Base-by-base conservation (phyloP, 108 stramenopile genomes). In the Conticribra weissflogii region DNA sequence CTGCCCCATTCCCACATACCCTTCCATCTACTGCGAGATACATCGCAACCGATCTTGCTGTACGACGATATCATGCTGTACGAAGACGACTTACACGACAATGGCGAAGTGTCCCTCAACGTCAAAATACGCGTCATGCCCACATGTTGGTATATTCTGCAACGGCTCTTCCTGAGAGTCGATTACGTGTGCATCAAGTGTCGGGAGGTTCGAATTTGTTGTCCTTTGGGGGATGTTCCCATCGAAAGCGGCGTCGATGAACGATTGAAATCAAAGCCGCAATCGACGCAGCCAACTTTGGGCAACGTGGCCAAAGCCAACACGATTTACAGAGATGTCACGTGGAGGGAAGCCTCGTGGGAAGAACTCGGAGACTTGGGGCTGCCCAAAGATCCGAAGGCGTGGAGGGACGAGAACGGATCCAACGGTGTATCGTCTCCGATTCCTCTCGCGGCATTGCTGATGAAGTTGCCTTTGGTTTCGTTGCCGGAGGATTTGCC, bases 71-170 rank as follows among this genome's bases (percentile, higher is more conserved):
- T 92, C 8, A 55, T 71, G 5, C 41, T 92, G 18, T 84, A 81
- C 47, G 91, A 89, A 73, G 91, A 92, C 65, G 91, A 92, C 65
- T 59, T 92, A 59, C 91, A 92, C 66, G 91, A 92, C 62, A 89
- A 92, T 79, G 88, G 91, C 36, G 78, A 86, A 44, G 83, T 86
- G 5, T 71, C 81, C 23, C 66, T 82, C 48, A 78, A 73, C 32
- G 64, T 82, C 47, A 92, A 92, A 61, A 49, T 92, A 3, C 83
- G 91, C 27, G 86, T 89, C 70, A 92, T 92, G 91, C 88, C 91
- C 17, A 56, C 47, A 2, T 89, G 86, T 46, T 77, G 63, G 59
- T 92, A 83, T 60, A 62, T 88, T 27, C 66, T 92, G 50, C 63
- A 70, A 24, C 72, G 81, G 41, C 57, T 92, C 7, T 89, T 73